Percentiles rank a stretch among this genome's conserved stretches.
Conservation (phyloP, 805 yeast species). For the Saturnispora hagleri region DNA sequence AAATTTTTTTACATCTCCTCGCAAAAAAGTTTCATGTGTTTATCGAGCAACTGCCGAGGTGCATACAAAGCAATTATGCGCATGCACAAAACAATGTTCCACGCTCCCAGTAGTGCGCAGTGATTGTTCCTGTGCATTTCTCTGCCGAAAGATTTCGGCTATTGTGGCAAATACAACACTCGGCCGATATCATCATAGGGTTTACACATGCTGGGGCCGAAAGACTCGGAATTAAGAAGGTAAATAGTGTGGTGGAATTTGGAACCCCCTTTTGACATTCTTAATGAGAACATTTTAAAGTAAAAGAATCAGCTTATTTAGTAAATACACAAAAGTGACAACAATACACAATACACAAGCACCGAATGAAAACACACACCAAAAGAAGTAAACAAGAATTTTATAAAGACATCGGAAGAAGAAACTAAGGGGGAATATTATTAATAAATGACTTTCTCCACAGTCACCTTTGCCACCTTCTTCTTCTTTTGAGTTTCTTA, state of each 20-base stretch:
- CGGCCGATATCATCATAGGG: not conserved
- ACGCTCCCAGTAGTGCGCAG: no score
- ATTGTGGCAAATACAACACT: not conserved
- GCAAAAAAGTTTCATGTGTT: not conserved
- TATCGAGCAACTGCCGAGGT: not conserved
- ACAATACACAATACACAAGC: not conserved
- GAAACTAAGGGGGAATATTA: not conserved
- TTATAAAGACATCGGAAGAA: not conserved
- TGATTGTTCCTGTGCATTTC: not conserved
- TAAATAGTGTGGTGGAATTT: not conserved
- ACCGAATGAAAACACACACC: not conserved
- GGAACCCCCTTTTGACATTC: not conserved
- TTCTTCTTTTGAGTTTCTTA: conserved; percentile 1
- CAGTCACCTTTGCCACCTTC: not conserved
- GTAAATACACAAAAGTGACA: not conserved
- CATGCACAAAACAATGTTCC: not conserved
- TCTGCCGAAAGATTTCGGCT: not conserved
- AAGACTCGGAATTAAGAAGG: not conserved
- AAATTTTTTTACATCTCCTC: not conserved
- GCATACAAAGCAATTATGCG: not conserved
- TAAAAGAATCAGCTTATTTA: not conserved
- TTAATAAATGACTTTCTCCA: not conserved
- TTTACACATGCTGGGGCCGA: not conserved
- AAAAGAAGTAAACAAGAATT: no score
- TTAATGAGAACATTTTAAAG: not conserved